phyloP scores from a whole-genome alignment of 495 filamentous ascomycete species.

The Xylaria telfairii region DNA sequence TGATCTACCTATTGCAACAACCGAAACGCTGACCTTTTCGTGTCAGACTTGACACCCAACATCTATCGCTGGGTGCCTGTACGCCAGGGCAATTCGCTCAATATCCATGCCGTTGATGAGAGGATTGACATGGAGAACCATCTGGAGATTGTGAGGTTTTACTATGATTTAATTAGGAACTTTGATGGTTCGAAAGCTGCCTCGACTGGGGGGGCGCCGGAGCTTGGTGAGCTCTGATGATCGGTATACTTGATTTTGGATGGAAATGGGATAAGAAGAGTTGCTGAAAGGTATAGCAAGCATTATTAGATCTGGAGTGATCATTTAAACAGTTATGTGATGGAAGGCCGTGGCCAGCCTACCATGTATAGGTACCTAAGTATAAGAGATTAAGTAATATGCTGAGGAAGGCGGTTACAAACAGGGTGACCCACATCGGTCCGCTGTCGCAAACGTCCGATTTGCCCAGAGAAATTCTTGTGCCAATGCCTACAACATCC shows the following conservation, averaged over 20 bases:
- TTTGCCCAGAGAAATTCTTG: constrained; percentile 16
- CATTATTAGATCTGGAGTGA: background rate
- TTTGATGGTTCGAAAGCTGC: constrained; percentile 41
- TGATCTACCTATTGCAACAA: constrained; percentile 38
- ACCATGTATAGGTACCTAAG: too few species aligned
- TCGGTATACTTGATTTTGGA: background rate
- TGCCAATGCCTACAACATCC: background rate
- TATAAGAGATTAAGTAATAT: too few species aligned
- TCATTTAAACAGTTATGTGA: background rate
- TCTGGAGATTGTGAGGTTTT: constrained; percentile 61
- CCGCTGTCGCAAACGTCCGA: constrained; percentile 6
- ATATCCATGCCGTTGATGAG: constrained; percentile 65
- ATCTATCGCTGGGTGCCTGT: constrained; percentile 64
- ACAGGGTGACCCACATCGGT: constrained; percentile 17
- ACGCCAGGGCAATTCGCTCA: constrained; percentile 51
- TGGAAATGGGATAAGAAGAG: background rate
- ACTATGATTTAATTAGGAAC: constrained; percentile 49
- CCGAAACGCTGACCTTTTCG: constrained; percentile 56
- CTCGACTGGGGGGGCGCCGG: constrained; percentile 18
- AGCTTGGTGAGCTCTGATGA: constrained; percentile 34
- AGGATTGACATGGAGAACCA: constrained; percentile 60
- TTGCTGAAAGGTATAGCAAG: too few species aligned
- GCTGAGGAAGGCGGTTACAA: too few species aligned
- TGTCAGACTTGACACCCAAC: constrained; percentile 58
- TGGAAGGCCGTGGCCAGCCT: background rate